phyloP scores from a whole-genome alignment of 208 protist genomes.

The Leishmania martiniquensis region DNA sequence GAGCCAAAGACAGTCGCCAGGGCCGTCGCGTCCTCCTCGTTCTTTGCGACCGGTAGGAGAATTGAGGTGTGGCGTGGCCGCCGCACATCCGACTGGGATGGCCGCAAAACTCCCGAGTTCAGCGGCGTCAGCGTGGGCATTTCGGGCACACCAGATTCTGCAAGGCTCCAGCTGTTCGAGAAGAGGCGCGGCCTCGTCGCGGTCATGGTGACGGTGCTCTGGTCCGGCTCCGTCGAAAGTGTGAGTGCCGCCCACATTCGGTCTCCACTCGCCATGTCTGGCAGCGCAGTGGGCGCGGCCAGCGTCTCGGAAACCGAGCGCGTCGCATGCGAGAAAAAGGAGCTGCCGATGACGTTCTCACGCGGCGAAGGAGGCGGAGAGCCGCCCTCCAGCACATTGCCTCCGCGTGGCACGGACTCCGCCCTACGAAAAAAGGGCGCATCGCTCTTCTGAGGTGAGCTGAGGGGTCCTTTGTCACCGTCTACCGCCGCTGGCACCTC shows the following conservation, averaged over 20 bases:
- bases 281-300: neutral
- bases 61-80: slow-evolving; percentile 1
- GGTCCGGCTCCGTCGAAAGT: neutral
- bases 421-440: neutral
- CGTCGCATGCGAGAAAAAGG: neutral
- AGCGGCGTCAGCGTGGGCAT: neutral
- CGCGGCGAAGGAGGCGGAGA: neutral
- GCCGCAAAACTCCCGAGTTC: neutral
- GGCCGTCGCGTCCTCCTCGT: neutral
- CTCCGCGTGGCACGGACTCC: neutral
- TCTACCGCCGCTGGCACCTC: neutral
- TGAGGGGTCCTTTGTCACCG: neutral
- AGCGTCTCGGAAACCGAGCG: neutral
- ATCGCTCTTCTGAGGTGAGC: neutral
- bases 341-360: neutral
- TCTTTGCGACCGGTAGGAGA: neutral
- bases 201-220: neutral
- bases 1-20: neutral
- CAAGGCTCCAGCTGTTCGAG: slow-evolving; percentile 13
- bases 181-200: neutral
- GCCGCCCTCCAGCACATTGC: neutral
- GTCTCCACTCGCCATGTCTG: neutral
- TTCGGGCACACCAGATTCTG: slow-evolving; percentile 2
- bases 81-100: neutral
- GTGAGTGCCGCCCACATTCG: neutral